Evolutionary conservation across 306 rosid genomes (phyloP).

Genomic region (Cicer yamashitae): DNA sequence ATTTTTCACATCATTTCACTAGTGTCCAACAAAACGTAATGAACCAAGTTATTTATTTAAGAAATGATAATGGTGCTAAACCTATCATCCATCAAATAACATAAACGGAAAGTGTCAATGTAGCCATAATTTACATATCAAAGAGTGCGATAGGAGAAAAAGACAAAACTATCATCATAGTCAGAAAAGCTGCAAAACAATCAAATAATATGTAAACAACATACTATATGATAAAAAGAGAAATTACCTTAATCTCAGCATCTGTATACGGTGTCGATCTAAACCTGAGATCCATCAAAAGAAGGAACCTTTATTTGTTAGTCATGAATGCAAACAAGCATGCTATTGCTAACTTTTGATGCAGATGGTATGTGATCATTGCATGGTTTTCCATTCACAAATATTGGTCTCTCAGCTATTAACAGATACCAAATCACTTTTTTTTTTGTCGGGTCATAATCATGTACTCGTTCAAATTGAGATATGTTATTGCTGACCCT

Average conservation of each 20-base stretch:
- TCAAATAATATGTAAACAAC: slow-evolving; percentile 13
- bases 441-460: neutral
- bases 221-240: slow-evolving; percentile 6
- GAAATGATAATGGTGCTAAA: slow-evolving; percentile 29
- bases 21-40: neutral
- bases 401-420: slow-evolving; percentile 17
- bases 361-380: slow-evolving; percentile 23
- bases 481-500: neutral
- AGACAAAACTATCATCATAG: slow-evolving; percentile 4
- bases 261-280: slow-evolving; percentile 81
- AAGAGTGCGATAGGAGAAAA: slow-evolving; percentile 15
- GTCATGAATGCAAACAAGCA: slow-evolving; percentile 38
- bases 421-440: slow-evolving; percentile 33
- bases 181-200: neutral
- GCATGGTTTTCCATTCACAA: slow-evolving; percentile 29
- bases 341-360: slow-evolving; percentile 24
- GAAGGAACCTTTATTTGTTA: slow-evolving; percentile 34
- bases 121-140: slow-evolving; percentile 13
- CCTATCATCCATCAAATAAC: slow-evolving; percentile 14
- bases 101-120: slow-evolving; percentile 10
- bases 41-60: slow-evolving; percentile 24
- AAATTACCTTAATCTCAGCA: slow-evolving; percentile 82
- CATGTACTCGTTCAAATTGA: slow-evolving; percentile 17
- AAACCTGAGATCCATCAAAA: slow-evolving; percentile 60
- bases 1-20: slow-evolving; percentile 15